Evolutionary conservation across 1,284 basidiomycete genomes (phyloP), one percentile per base, ranked within the genome.

Genomic region (Termitomyces sp.): DNA sequence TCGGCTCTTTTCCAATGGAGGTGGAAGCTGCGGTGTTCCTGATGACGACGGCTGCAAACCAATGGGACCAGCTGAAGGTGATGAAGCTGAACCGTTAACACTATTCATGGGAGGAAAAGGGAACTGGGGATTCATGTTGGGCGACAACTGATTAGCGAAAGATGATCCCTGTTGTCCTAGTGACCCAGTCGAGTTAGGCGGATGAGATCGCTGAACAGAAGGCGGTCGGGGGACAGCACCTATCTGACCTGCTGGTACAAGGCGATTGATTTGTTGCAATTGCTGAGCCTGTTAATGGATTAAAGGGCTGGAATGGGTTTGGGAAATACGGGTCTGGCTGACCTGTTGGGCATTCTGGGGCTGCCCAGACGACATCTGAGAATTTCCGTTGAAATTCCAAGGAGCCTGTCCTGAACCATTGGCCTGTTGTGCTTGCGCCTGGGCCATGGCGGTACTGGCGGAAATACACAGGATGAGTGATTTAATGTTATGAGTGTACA

Each of bases 1-100:
- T 24, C 70, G 70, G 1, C 53, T 52, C 50, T 78, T 78, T 14
- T 78, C 72, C 19, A 86, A 64, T 9, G 76, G 73, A 19, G 72
- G 68, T 13, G 62, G 59, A 48, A 64, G 52, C 47, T 54, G 56
- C 35, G 51, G 42, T 19, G 35, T 21, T 26, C 52, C 52, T 1
- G 53, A 56, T 21, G 49, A 41, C 8, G 50, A 43, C 16, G 53
- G 35, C 26, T 60, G 57, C 33, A 53, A 14, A 9, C 51, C 46
- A 10, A 45, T 43, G 5, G 57, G 49, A 3, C 49, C 49, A 21
- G 45, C 37, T 18, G 53, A 31, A 9, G 59, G 46, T 24, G 59
- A 39, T 14, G 54, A 33, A 19, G 52, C 39, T 2, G 33, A 3
- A 14, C n/a, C 43, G 18, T 41, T 40, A 30, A 18, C 49, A 40